Evolutionary conservation across 352 stramenopile species (phyloP).

Genomic region (Globisporangium yorkense): DNA sequence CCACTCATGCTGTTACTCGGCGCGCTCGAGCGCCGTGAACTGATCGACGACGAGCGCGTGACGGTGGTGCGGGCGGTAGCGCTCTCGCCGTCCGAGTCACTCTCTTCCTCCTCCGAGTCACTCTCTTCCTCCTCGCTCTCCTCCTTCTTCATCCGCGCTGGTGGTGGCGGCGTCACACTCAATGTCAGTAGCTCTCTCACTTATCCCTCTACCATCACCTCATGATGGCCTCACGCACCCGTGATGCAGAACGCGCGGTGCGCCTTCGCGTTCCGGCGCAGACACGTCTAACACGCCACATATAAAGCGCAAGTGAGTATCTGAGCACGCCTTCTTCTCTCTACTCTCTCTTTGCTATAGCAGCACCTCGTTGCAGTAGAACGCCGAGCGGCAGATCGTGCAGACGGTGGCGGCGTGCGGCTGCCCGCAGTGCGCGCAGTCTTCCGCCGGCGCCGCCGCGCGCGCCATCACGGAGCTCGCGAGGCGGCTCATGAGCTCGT

Average conservation of each 20-base stretch:
- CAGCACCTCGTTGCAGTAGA: slow-evolving; percentile 71
- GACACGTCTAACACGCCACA: slow-evolving; percentile 37
- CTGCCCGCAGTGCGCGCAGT: slow-evolving; percentile 72
- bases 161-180: neutral
- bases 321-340: neutral
- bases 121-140: slow-evolving; percentile 57
- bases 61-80: slow-evolving; percentile 17
- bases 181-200: neutral
- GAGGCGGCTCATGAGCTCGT: slow-evolving; percentile 80
- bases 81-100: slow-evolving; percentile 64
- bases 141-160: slow-evolving; percentile 58
- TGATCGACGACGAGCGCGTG: slow-evolving; percentile 11
- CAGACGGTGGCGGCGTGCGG: slow-evolving; percentile 49
- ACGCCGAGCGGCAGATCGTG: slow-evolving; percentile 56
- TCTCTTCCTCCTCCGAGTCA: slow-evolving; percentile 59
- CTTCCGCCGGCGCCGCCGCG: slow-evolving; percentile 25
- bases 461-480: slow-evolving; percentile 31
- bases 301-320: neutral
- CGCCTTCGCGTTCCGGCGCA: slow-evolving; percentile 58
- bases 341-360: neutral
- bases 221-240: slow-evolving; percentile 11
- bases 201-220: neutral
- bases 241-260: slow-evolving; percentile 71
- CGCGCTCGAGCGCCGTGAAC: slow-evolving; percentile 8
- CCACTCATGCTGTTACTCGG: slow-evolving; percentile 3